phyloP scores from a whole-genome alignment of 2,329 filamentous ascomycete genomes.

The Hymenoscyphus infarciens region DNA sequence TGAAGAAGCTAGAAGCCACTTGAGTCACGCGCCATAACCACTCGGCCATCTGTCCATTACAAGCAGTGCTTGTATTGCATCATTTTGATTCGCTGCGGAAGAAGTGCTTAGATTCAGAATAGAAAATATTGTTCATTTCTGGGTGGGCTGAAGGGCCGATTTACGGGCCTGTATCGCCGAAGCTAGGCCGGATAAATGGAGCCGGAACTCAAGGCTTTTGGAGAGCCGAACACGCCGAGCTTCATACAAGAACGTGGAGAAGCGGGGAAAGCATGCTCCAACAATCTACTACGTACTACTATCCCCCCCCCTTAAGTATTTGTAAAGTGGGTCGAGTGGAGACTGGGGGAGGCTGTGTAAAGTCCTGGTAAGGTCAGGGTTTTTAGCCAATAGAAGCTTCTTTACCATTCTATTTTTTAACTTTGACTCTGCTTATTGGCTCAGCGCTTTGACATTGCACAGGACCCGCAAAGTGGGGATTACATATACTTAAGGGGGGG shows the following conservation, averaged over 20 bases:
- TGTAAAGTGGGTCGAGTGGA: too few species aligned
- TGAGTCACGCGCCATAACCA: constrained; percentile 34
- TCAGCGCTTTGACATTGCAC: too few species aligned
- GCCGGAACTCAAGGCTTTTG: background rate
- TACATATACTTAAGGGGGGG: too few species aligned
- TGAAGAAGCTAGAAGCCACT: constrained; percentile 17
- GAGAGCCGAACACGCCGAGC: background rate
- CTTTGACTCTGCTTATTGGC: too few species aligned
- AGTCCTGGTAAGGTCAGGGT: too few species aligned
- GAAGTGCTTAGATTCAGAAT: too few species aligned
- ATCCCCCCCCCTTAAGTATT: too few species aligned
- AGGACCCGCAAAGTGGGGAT: too few species aligned
- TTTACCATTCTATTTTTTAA: too few species aligned
- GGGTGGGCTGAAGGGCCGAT: background rate
- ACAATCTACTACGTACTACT: background rate
- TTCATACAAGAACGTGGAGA: background rate
- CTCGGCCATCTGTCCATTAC: constrained; percentile 26
- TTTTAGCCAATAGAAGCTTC: too few species aligned
- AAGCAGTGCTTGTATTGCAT: background rate
- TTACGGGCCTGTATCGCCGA: background rate
- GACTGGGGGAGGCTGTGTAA: too few species aligned
- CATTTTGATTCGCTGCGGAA: background rate
- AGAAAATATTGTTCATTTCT: background rate
- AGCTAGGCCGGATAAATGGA: background rate
- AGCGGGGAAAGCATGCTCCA: background rate